phyloP scores from a whole-genome alignment of 2,329 filamentous ascomycete species.

The Cylindrodendrum hubeiense region DNA sequence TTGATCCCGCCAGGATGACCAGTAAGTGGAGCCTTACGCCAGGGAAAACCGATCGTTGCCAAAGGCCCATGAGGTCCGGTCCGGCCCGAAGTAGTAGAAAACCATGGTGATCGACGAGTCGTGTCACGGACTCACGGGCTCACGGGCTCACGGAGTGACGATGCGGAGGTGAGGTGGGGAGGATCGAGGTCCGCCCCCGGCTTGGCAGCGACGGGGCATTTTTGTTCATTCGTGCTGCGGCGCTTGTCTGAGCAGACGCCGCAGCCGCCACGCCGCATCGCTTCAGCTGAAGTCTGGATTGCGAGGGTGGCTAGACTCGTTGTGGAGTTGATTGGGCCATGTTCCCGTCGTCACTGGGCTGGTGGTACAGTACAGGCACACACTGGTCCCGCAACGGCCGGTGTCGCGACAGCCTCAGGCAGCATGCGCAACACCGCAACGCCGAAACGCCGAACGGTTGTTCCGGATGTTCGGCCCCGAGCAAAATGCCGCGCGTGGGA shows the following conservation, averaged over 20 bases:
- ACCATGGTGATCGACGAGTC: constrained; percentile 19
- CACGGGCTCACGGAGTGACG: background rate
- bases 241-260: constrained; percentile 8
- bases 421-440: background rate
- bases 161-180: background rate
- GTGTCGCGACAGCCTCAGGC: background rate
- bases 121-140: background rate
- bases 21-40: constrained; percentile 25
- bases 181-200: background rate
- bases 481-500: background rate
- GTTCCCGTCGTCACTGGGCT: too few relatives aligned
- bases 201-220: too few relatives aligned
- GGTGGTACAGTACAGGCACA: background rate
- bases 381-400: too few relatives aligned
- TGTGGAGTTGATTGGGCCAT: background rate
- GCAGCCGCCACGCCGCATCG: background rate
- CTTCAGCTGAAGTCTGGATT: background rate
- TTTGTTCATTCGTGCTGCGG: background rate
- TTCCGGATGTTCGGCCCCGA: background rate
- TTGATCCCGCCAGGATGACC: background rate
- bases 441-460: background rate
- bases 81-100: constrained; percentile 30
- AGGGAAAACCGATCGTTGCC: constrained; percentile 24
- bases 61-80: constrained; percentile 27
- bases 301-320: background rate